phyloP scores from a whole-genome alignment of 768 basidiomycete genomes.

The Lactifluus echinatus region DNA sequence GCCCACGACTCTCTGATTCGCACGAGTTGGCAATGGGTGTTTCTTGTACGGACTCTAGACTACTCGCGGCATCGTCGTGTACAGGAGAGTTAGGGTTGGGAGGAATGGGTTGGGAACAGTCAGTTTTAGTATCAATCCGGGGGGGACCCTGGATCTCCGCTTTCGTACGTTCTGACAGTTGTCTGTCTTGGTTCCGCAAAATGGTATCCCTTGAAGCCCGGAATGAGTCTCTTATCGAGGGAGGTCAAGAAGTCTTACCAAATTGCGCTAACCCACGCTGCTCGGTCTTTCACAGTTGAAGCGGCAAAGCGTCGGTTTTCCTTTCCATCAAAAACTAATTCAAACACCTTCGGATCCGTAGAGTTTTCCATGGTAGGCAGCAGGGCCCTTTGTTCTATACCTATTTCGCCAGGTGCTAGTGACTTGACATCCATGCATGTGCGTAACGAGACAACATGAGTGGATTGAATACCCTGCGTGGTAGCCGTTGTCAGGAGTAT shows the following conservation, averaged over 20 bases:
- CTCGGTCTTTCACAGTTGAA: slow-evolving; percentile 50
- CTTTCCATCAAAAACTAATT: slow-evolving; percentile 49
- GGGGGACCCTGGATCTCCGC: slow-evolving; percentile 3
- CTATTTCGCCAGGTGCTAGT: slow-evolving; percentile 35
- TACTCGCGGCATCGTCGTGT: not conserved
- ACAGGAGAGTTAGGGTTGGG: not conserved
- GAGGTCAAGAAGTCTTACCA: slow-evolving; percentile 39
- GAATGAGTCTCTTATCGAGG: not conserved
- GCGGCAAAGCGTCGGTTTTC: slow-evolving; percentile 55
- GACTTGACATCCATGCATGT: slow-evolving; percentile 60
- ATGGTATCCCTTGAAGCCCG: slow-evolving; percentile 45
- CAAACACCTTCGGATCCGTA: slow-evolving; percentile 48
- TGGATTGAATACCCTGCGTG: slow-evolving; percentile 32
- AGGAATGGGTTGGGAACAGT: not conserved
- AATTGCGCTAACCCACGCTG: slow-evolving; percentile 65
- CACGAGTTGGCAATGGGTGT: not conserved
- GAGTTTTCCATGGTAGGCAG: slow-evolving; percentile 32
- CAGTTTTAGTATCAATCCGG: slow-evolving; percentile 20
- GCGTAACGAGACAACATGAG: slow-evolving; percentile 40
- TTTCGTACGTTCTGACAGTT: slow-evolving; percentile 18
- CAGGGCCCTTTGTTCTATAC: slow-evolving; percentile 35
- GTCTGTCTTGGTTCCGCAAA: slow-evolving; percentile 32
- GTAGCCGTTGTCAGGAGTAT: slow-evolving; percentile 44
- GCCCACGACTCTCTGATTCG: not conserved
- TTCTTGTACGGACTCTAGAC: not conserved